phyloP scores from a whole-genome alignment of 1,139 yeast genomes.

The Groenewaldozyma auringiensis region DNA sequence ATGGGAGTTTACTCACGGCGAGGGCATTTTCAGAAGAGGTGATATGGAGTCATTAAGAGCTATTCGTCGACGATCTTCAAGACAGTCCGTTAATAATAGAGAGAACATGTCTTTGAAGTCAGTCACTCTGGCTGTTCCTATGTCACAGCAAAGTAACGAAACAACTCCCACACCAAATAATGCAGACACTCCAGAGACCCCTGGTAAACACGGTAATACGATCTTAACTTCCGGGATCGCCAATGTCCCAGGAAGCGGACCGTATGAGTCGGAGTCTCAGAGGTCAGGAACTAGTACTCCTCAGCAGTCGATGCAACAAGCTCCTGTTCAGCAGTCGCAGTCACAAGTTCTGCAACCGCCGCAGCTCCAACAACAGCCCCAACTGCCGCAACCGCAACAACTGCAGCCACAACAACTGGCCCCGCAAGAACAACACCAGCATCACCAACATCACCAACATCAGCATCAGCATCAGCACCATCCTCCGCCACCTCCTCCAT shows the following conservation, averaged over 20 bases:
- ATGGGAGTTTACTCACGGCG: constrained; percentile 89
- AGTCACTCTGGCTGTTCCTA: constrained; percentile 25
- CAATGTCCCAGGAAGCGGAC: too few relatives aligned
- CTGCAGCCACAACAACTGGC: constrained; percentile 8
- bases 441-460: neutral
- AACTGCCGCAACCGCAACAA: constrained; percentile 7
- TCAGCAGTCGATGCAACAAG: constrained; percentile 1
- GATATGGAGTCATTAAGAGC: constrained; percentile 57
- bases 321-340: constrained; percentile 5
- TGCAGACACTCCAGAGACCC: constrained; percentile 3
- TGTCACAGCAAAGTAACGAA: constrained; percentile 20
- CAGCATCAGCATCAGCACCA: neutral
- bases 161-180: constrained; percentile 3
- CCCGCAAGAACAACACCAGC: constrained; percentile 7
- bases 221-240: too few relatives aligned
- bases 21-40: constrained; percentile 68
- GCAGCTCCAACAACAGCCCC: constrained; percentile 6
- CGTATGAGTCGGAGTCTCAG: neutral
- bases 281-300: neutral
- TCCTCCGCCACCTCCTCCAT: neutral
- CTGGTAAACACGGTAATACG: neutral
- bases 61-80: constrained; percentile 56
- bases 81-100: constrained; percentile 29
- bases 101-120: constrained; percentile 26
- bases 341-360: constrained; percentile 6